Percentiles rank a stretch among this genome's conserved stretches.
Conservation (phyloP, 306 rosid species). For the Cucumis cinereus region DNA sequence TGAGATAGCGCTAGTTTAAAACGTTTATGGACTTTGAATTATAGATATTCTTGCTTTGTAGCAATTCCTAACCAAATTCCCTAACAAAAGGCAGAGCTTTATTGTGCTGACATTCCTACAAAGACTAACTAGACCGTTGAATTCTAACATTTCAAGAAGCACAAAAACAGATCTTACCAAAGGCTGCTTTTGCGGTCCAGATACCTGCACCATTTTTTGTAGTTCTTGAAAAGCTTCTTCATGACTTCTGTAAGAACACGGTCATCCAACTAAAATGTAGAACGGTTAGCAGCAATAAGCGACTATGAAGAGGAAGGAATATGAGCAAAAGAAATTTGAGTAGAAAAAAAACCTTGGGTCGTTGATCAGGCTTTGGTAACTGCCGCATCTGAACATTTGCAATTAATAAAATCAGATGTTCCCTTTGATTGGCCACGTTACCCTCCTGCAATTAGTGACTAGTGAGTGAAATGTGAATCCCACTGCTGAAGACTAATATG, state of each 20-base stretch:
- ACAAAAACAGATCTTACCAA: slow-evolving; percentile 47
- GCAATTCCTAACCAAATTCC: neutral
- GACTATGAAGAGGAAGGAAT: slow-evolving; percentile 8
- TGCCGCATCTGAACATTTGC: slow-evolving; percentile 83
- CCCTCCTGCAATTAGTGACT: slow-evolving; percentile 40
- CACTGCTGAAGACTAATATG: neutral
- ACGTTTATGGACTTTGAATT: neutral
- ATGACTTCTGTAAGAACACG: slow-evolving; percentile 67
- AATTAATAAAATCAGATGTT: slow-evolving; percentile 87
- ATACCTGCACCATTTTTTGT: slow-evolving; percentile 91
- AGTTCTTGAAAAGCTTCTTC: slow-evolving; percentile 89
- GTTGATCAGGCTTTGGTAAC: slow-evolving; percentile 55
- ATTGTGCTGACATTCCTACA: neutral
- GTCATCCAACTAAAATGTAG: slow-evolving; percentile 61
- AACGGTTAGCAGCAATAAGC: slow-evolving; percentile 6
- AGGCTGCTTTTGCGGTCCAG: slow-evolving; percentile 97
- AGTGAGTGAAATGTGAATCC: slow-evolving; percentile 11
- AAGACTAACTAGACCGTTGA: neutral
- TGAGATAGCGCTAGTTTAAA: neutral
- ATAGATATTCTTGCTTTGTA: neutral
- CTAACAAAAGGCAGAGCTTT: neutral
- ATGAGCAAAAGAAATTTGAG: slow-evolving; percentile 4
- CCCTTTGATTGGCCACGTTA: slow-evolving; percentile 94
- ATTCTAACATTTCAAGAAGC: neutral
- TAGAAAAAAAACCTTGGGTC: slow-evolving; percentile 44